Conservation (phyloP, 345 rosid genomes). For the Eucalyptus caleyi region DNA sequence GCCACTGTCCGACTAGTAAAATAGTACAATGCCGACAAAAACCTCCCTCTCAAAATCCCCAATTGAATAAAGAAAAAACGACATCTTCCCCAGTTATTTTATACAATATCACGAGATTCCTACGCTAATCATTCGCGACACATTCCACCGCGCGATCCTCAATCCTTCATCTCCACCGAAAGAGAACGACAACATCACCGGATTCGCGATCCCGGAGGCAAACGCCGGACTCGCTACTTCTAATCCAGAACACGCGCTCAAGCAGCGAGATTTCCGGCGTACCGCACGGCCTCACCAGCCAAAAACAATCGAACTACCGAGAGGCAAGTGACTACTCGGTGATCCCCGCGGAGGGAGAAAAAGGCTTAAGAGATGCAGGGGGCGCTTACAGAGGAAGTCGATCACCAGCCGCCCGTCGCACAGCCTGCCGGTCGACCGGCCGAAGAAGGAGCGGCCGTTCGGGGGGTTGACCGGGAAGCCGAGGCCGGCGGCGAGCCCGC, state of each 20-base stretch:
- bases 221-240: not conserved
- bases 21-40: not conserved
- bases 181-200: not conserved
- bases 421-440: conserved; percentile 57
- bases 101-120: not conserved
- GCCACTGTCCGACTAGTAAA: not conserved
- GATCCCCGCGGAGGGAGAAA: not conserved
- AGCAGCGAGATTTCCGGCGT: not conserved
- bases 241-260: not conserved
- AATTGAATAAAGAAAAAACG: not conserved
- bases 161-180: not conserved
- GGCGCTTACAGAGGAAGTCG: conserved; percentile 69
- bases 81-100: not conserved
- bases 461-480: conserved; percentile 61
- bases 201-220: not conserved
- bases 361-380: not conserved
- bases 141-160: not conserved
- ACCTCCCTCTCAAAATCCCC: not conserved
- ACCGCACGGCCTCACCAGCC: not conserved
- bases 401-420: conserved; percentile 80
- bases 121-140: not conserved
- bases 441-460: conserved; percentile 61
- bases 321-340: not conserved
- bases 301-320: not conserved
- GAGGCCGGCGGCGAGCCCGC: conserved; percentile 79